Evolutionary conservation across 139 green algal species (phyloP).

Genomic region (Picochlorum costavermella): DNA sequence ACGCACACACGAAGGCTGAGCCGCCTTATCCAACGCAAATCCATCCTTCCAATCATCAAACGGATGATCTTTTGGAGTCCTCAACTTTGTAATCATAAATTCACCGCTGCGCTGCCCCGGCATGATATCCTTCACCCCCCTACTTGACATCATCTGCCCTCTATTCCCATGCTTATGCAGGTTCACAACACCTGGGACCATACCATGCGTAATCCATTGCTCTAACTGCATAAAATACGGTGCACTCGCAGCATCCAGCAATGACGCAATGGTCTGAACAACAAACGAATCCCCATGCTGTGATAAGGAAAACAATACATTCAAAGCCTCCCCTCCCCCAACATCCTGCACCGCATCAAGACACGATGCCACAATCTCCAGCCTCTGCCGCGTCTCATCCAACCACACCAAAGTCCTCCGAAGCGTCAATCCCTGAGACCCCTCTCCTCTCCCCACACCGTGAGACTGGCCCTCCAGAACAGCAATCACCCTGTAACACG

Average conservation of each 20-base stretch:
- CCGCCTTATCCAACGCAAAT: slow-evolving; percentile 48
- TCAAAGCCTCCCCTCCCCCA: slow-evolving; percentile 58
- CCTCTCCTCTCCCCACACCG: not conserved
- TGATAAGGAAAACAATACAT: slow-evolving; percentile 50
- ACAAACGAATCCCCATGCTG: slow-evolving; percentile 72
- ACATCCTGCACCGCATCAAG: slow-evolving; percentile 36
- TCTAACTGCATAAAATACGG: slow-evolving; percentile 77
- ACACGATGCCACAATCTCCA: slow-evolving; percentile 71
- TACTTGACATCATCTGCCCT: slow-evolving; percentile 23
- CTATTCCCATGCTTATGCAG: not conserved
- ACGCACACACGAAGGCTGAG: slow-evolving; percentile 52
- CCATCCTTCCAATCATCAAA: slow-evolving; percentile 48
- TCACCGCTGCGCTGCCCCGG: slow-evolving; percentile 2
- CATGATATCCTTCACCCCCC: slow-evolving; percentile 9
- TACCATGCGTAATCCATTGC: slow-evolving; percentile 77
- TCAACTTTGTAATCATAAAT: slow-evolving; percentile 5
- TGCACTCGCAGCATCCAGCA: slow-evolving; percentile 62
- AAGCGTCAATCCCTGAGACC: slow-evolving; percentile 49
- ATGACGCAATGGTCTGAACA: slow-evolving; percentile 31
- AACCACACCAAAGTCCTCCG: slow-evolving; percentile 79
- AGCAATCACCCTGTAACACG: slow-evolving; percentile 81
- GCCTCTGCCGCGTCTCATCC: slow-evolving; percentile 58
- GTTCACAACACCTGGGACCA: slow-evolving; percentile 35
- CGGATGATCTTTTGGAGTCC: slow-evolving; percentile 6
- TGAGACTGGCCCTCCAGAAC: slow-evolving; percentile 67